These are phyloP conservation scores for Mariannaea elegans DNA, from an alignment of 2,329 filamentous ascomycete genomes.

Conservation along the genomic window DNA sequence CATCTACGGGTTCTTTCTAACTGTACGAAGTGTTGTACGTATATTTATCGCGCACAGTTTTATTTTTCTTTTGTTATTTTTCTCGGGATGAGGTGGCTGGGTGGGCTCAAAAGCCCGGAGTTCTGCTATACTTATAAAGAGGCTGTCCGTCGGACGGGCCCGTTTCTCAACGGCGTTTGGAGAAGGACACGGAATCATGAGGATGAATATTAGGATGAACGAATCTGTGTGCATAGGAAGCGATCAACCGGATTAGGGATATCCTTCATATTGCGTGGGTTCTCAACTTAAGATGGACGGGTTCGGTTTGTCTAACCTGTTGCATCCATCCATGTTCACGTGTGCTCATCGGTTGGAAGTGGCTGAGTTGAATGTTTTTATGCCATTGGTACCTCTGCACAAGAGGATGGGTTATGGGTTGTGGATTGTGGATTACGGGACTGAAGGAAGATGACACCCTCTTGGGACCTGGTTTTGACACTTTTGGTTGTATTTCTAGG, in stretches of 20 bases:
- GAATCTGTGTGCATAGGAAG: slow-evolving; percentile 11
- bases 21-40: slow-evolving; percentile 39
- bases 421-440: slow-evolving; percentile 8
- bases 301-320: neutral
- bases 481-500: slow-evolving; percentile 39
- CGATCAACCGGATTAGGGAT: slow-evolving; percentile 14
- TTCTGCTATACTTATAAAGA: slow-evolving; percentile 41
- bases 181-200: slow-evolving; percentile 28
- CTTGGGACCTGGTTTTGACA: slow-evolving; percentile 14
- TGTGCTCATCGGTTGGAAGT: slow-evolving; percentile 10
- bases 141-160: slow-evolving; percentile 36
- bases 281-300: slow-evolving; percentile 13
- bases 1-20: slow-evolving; percentile 42
- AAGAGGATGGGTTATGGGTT: slow-evolving; percentile 15
- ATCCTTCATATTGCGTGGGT: slow-evolving; percentile 20
- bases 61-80: slow-evolving; percentile 32
- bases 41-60: slow-evolving; percentile 29
- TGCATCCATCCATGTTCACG: slow-evolving; percentile 6
- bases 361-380: slow-evolving; percentile 16
- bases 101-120: slow-evolving; percentile 43
- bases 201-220: slow-evolving; percentile 20
- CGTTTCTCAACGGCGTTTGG: slow-evolving; percentile 39
- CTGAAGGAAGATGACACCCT: slow-evolving; percentile 15
- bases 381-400: slow-evolving; percentile 1
- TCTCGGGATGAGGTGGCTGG: slow-evolving; percentile 29